Conservation (phyloP, 179 eudicot species). For the Pouteria campechiana region DNA sequence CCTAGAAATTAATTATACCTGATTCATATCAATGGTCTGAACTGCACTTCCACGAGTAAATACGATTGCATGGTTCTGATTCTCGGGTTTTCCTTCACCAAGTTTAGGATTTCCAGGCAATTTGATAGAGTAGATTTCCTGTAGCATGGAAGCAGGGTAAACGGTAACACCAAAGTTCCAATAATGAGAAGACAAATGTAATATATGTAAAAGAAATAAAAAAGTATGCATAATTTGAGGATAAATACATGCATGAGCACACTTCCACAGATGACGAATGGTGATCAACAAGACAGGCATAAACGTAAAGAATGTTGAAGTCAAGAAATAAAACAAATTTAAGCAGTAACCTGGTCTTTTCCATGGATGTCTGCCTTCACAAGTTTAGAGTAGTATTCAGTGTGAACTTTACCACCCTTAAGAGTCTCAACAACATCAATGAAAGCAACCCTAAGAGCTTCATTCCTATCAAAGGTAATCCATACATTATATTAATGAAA, state of each 20-base stretch:
- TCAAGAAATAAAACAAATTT: background rate
- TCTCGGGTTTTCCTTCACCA: slow-evolving; percentile 99
- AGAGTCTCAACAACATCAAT: slow-evolving; percentile 85
- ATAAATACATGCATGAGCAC: background rate
- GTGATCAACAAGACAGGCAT: background rate
- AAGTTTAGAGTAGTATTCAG: slow-evolving; percentile 84
- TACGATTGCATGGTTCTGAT: slow-evolving; percentile 90
- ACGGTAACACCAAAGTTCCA: no score
- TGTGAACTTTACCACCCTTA: slow-evolving; percentile 74
- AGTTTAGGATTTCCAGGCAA: slow-evolving; percentile 97
- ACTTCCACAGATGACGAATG: background rate
- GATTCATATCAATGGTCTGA: slow-evolving; percentile 99
- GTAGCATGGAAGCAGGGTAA: slow-evolving; percentile 11
- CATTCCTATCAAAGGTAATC: slow-evolving; percentile 39
- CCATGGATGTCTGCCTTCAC: slow-evolving; percentile 94
- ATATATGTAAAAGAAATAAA: background rate
- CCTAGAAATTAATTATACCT: no score
- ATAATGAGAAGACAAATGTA: background rate
- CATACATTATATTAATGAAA: background rate
- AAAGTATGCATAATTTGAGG: background rate
- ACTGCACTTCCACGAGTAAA: slow-evolving; percentile 97
- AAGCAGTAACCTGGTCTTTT: slow-evolving; percentile 69
- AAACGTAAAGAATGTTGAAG: background rate
- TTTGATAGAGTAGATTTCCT: slow-evolving; percentile 92
- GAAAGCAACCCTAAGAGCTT: slow-evolving; percentile 96